Evolutionary conservation across 2,329 filamentous ascomycete genomes (phyloP), one percentile per base, ranked within the genome.

Genomic region (Leptographium radiaticola): DNA sequence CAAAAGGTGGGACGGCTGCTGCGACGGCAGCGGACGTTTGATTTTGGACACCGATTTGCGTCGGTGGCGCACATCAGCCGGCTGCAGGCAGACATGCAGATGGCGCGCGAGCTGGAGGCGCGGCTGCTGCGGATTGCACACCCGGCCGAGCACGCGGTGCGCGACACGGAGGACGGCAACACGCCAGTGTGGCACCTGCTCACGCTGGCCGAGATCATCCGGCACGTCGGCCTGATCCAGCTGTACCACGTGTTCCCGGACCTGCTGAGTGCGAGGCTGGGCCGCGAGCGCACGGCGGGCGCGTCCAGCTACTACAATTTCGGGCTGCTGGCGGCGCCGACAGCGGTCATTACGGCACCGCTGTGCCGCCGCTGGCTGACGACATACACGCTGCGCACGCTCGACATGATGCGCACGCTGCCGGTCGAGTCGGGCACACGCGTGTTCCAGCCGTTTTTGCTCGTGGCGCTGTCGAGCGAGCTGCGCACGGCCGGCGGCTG

Each of bases 211-310:
- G 73, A 78, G 58, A 71, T 73, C 2, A 77, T 77, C 56, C 72
- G 76, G 38, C 73, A 71, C 52, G 69, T 73, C 3, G 76, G 75
- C 1, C 67, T 79, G 5, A 65, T 79, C 47, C 75, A 80, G 57
- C 62, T 80, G 20, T 80, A 80, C 59, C 71, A 73, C 30, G 71
- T 73, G 34, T 79, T 78, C 54, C 76, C 76, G 3, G 71, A 74
- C 34, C 65, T 76, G 39, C 65, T 76, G 1, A 67, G 66, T n/a
- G 68, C 67, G 38, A 70, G 74, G 46, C 59, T 76, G 59, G 53
- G 65, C 20, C 45, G 54, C 6, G 57, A 58, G 65, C 54, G 64
- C 39, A 59, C 59, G 40, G 38, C 63, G 64, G 56, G 40, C 39
- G 40, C 33, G 11, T 16, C 61, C 25, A 38, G 25, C 43, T 31